Percentiles rank a stretch among this genome's conserved stretches.
phyloP scores from a whole-genome alignment of 768 basidiomycete genomes.

The Butyriboletus loyo region DNA sequence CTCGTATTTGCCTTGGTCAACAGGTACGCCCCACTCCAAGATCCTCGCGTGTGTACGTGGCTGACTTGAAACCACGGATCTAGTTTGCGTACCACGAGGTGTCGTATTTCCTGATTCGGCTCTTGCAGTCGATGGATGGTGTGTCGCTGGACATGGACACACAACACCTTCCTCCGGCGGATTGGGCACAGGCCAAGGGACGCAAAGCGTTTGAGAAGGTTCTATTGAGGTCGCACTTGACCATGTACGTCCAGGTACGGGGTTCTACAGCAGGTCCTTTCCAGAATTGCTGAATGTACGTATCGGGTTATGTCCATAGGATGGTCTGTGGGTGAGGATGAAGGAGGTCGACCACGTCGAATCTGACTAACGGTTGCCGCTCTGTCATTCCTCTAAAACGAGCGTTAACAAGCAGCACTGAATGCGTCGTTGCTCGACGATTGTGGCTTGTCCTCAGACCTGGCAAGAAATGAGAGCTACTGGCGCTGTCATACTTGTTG shows the following conservation, averaged over 20 bases:
- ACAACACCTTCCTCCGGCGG: conserved; percentile 32
- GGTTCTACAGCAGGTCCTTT: too few species aligned
- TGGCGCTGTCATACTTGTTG: too few species aligned
- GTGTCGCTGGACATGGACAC: conserved; percentile 39
- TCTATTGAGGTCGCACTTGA: conserved; percentile 37
- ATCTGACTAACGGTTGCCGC: neutral
- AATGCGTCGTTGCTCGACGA: too few species aligned
- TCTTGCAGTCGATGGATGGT: conserved; percentile 46
- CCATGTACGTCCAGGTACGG: conserved; percentile 43
- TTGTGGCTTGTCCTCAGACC: too few species aligned
- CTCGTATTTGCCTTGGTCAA: conserved; percentile 59
- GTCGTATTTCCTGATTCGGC: conserved; percentile 51
- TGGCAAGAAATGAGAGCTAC: too few species aligned
- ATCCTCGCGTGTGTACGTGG: too few species aligned
- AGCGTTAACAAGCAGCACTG: too few species aligned
- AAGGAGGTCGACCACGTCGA: conserved; percentile 13
- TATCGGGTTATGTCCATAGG: conserved; percentile 11
- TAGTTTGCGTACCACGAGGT: conserved; percentile 57
- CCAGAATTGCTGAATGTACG: neutral
- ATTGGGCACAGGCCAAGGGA: conserved; percentile 33
- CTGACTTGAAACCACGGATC: too few species aligned
- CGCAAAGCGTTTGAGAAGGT: conserved; percentile 42
- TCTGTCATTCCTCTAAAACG: too few species aligned
- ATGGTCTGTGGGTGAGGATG: conserved; percentile 28
- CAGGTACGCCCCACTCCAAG: conserved; percentile 26